Evolutionary conservation across 495 filamentous ascomycete genomes (phyloP).

Genomic region (Xylaria intraflava): DNA sequence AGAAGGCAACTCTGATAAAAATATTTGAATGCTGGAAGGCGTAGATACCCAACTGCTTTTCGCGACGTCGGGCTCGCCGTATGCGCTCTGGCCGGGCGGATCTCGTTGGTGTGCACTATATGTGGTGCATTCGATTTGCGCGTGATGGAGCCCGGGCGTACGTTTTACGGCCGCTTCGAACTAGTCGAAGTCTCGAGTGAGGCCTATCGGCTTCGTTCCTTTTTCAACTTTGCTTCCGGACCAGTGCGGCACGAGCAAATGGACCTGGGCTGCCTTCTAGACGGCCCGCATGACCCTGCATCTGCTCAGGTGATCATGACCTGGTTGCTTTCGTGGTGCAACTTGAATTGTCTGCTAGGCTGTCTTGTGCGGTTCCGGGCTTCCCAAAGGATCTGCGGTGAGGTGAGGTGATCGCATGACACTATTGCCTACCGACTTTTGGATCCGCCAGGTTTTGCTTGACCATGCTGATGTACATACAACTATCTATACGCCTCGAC

Average conservation of each 20-base stretch:
- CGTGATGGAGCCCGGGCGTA: background rate
- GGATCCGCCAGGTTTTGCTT: no score
- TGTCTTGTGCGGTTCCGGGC: background rate
- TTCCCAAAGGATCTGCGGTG: background rate
- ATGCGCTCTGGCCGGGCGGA: no score
- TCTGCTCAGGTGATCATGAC: background rate
- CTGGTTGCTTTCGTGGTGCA: background rate
- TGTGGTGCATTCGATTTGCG: no score
- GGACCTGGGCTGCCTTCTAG: background rate
- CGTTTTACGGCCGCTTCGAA: background rate
- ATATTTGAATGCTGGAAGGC: slow-evolving; percentile 30
- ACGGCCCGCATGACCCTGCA: background rate
- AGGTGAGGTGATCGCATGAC: background rate
- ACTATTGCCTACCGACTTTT: no score
- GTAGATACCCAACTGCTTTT: background rate
- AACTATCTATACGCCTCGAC: no score
- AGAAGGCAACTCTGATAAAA: slow-evolving; percentile 91
- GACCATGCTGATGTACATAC: no score
- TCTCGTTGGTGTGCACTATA: no score
- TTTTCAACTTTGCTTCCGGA: background rate
- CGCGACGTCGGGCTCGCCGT: no score
- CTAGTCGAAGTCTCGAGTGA: background rate
- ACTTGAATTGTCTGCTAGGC: background rate
- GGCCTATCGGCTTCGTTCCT: background rate
- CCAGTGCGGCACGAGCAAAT: no score